These are phyloP conservation scores for Reutealis trisperma DNA, from an alignment of 345 rosid genomes.

Conservation along the genomic window DNA sequence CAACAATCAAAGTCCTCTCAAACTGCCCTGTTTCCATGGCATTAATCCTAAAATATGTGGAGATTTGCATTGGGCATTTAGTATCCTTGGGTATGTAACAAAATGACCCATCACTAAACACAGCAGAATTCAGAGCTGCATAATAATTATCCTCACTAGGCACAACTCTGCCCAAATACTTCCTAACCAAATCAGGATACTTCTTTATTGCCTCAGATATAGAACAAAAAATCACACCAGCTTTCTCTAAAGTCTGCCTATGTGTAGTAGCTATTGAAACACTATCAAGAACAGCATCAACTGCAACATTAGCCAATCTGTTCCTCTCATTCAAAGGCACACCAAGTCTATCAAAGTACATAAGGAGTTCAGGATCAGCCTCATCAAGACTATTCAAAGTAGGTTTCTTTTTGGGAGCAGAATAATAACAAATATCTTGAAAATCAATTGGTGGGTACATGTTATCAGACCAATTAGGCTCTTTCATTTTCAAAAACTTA, in stretches of 20 bases:
- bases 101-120: slow-evolving; percentile 93
- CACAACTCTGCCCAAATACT: slow-evolving; percentile 86
- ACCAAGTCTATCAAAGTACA: slow-evolving; percentile 72
- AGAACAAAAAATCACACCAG: slow-evolving; percentile 87
- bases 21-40: slow-evolving; percentile 94
- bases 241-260: slow-evolving; percentile 63
- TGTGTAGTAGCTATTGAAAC: slow-evolving; percentile 91
- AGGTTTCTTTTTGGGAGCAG: slow-evolving; percentile 87
- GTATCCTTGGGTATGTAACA: slow-evolving; percentile 80
- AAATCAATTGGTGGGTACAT: slow-evolving; percentile 63
- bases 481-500: slow-evolving; percentile 63
- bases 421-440: slow-evolving; percentile 85
- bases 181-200: slow-evolving; percentile 74
- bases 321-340: slow-evolving; percentile 76
- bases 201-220: slow-evolving; percentile 84
- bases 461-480: slow-evolving; percentile 93
- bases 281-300: slow-evolving; percentile 91
- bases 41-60: slow-evolving; percentile 87
- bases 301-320: slow-evolving; percentile 82
- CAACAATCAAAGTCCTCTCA: slow-evolving; percentile 96
- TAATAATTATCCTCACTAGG: slow-evolving; percentile 86
- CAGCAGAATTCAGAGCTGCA: slow-evolving; percentile 81
- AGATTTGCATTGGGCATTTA: slow-evolving; percentile 85
- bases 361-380: slow-evolving; percentile 78
- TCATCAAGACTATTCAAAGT: slow-evolving; percentile 78